Evolutionary conservation across 371 early-diverging fungal species (phyloP), one percentile per base, ranked within the genome.

Genomic region (Mortierella sp.): DNA sequence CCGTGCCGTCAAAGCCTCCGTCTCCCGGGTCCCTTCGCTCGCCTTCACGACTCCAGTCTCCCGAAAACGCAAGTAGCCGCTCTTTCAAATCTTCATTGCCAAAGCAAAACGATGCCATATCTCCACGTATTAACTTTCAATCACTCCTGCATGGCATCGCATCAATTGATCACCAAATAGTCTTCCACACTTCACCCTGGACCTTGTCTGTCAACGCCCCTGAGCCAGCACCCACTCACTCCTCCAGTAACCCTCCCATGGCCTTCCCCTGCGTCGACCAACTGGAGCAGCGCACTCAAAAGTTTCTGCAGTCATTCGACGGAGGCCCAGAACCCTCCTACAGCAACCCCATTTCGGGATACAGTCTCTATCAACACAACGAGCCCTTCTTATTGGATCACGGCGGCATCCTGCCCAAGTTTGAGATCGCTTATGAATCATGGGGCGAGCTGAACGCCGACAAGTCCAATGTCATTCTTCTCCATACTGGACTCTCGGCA

Each of bases 281-380:
- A 58, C 79, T 95, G 41, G 91, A 91, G 55, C 87, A 91, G 29
- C 93, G 96, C 27, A 93, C 93, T 35, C 82, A 86, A 75, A 82
- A 72, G 80, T 75, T 86, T 43, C 74, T 86, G 24, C 90, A 89
- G 49, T 93, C 93, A 10, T 90, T 96, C 48, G 93, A 94, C 79
- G 92, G 91, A 11, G 97, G 97, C 0, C 97, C 97, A 18, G 97
- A 97, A 77, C 97, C 97, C 0, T 91, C 93, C 32, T 97, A 97
- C 89, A 94, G 94, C 78, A 95, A 95, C 75, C 91, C 97, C 1
- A 95, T 96, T 48, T 94, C 95, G 0, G 97, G 97, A 49, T 97
- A 96, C 89, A 89, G 91, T 70, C 87, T 90, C 21, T 97, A 92
- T 82, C 89, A 90, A 68, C 91, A 95, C 88, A 71, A 82, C 10